A percentile compares a stretch with the other conserved stretches of the same genome.
Evolutionary conservation across 768 basidiomycete species (phyloP).

Genomic region (Infundibulicybe gibba): DNA sequence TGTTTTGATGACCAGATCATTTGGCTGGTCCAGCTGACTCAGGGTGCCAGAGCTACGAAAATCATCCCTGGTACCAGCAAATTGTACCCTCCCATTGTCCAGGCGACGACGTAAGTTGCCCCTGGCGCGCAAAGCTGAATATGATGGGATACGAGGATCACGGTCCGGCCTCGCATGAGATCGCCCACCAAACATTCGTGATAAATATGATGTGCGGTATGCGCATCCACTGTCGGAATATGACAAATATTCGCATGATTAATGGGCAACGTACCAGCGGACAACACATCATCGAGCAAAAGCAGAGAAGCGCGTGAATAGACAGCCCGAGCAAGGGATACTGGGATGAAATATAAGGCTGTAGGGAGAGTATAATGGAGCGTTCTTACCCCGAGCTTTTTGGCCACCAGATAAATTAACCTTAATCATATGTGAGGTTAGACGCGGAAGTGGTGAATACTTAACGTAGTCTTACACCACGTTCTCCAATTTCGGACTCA

Average conservation of each 20-base stretch:
- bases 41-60: slow-evolving; percentile 72
- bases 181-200: slow-evolving; percentile 80
- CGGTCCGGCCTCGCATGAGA: slow-evolving; percentile 75
- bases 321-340: slow-evolving; percentile 79
- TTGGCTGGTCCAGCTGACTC: slow-evolving; percentile 61
- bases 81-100: slow-evolving; percentile 78
- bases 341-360: slow-evolving; percentile 24
- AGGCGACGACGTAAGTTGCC: slow-evolving; percentile 82
- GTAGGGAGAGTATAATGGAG: neutral
- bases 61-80: slow-evolving; percentile 59
- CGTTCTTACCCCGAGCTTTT: slow-evolving; percentile 59
- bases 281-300: slow-evolving; percentile 80
- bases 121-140: slow-evolving; percentile 83
- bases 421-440: slow-evolving; percentile 14
- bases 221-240: slow-evolving; percentile 68
- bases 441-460: neutral
- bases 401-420: slow-evolving; percentile 59
- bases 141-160: slow-evolving; percentile 94
- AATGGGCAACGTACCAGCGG: slow-evolving; percentile 36
- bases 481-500: slow-evolving; percentile 84
- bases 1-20: slow-evolving; percentile 23
- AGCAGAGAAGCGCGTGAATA: slow-evolving; percentile 84
- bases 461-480: slow-evolving; percentile 54
- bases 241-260: neutral
- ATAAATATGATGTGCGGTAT: slow-evolving; percentile 88